Percentiles rank a stretch among this genome's conserved stretches.
These are phyloP conservation scores for Coleophoma eucalyptorum DNA, from an alignment of 2,329 filamentous ascomycete species.

Conservation along the genomic window DNA sequence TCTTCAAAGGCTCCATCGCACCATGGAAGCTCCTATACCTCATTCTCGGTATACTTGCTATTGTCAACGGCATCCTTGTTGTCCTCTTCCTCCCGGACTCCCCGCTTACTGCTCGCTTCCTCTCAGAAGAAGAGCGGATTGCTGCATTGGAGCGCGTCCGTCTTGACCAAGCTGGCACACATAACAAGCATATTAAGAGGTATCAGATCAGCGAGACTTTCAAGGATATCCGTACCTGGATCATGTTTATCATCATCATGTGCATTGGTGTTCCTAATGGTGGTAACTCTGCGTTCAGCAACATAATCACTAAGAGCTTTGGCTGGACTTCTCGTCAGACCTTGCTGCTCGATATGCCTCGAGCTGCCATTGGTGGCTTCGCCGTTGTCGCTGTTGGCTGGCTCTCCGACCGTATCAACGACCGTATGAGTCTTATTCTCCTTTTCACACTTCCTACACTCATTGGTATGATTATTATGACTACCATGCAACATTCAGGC, in stretches of 20 bases:
- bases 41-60: constrained; percentile 19
- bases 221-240: no score
- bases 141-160: constrained; percentile 28
- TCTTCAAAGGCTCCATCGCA: no score
- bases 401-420: constrained; percentile 14
- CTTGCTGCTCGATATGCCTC: constrained; percentile 17
- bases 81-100: constrained; percentile 39
- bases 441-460: no score
- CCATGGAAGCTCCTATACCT: constrained; percentile 6
- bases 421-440: no score
- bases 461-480: no score
- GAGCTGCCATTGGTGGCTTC: constrained; percentile 12
- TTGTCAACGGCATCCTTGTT: constrained; percentile 16
- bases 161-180: constrained; percentile 50
- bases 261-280: constrained; percentile 48
- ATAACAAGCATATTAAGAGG: constrained; percentile 42
- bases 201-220: no score
- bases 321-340: constrained; percentile 6
- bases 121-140: constrained; percentile 17
- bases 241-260: constrained; percentile 38
- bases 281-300: constrained; percentile 24
- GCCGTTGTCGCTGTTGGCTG: constrained; percentile 8
- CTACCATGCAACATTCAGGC: no score
- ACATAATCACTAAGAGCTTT: constrained; percentile 4
- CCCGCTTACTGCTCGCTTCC: constrained; percentile 24